Evolutionary conservation across 2,329 filamentous ascomycete species (phyloP).

Genomic region (Beauveria rudraprayagi): DNA sequence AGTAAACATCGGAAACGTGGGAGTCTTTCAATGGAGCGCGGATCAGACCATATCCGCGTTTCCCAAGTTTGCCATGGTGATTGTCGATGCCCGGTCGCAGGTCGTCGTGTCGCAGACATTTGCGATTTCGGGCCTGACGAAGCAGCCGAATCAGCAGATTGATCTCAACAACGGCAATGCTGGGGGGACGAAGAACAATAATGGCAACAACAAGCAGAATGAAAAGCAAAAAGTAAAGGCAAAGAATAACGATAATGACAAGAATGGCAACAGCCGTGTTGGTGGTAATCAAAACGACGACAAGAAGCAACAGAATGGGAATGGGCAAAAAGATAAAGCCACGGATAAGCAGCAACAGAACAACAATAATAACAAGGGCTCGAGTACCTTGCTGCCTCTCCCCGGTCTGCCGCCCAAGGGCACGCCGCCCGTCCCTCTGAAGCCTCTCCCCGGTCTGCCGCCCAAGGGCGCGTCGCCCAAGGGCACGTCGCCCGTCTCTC

Average conservation of each 20-base stretch:
- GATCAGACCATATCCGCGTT: conserved; percentile 16
- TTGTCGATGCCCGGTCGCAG: conserved; percentile 14
- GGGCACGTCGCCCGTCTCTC: neutral
- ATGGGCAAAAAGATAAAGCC: neutral
- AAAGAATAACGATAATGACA: neutral
- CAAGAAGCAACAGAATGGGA: neutral
- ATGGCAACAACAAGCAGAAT: conserved; percentile 1
- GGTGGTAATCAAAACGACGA: neutral
- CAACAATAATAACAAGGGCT: neutral
- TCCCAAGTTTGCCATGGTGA: conserved; percentile 17
- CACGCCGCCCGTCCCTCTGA: neutral
- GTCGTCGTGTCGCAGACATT: conserved; percentile 14
- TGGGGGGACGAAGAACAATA: conserved; percentile 9
- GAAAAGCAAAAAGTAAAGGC: neutral
- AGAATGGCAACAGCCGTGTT: neutral
- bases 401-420: neutral
- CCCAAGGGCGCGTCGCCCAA: neutral
- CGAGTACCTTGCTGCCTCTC: neutral
- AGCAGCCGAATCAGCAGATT: conserved; percentile 1
- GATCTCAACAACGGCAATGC: neutral
- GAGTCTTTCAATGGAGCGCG: conserved; percentile 16
- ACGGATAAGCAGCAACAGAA: neutral
- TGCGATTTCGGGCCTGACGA: conserved; percentile 9
- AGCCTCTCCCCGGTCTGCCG: conserved; percentile 10
- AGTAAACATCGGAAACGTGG: conserved; percentile 18